Percentiles rank a stretch among this genome's conserved stretches.
These are phyloP conservation scores for Ceraceosorus guamensis DNA, from an alignment of 1,284 basidiomycete genomes.

Conservation along the genomic window DNA sequence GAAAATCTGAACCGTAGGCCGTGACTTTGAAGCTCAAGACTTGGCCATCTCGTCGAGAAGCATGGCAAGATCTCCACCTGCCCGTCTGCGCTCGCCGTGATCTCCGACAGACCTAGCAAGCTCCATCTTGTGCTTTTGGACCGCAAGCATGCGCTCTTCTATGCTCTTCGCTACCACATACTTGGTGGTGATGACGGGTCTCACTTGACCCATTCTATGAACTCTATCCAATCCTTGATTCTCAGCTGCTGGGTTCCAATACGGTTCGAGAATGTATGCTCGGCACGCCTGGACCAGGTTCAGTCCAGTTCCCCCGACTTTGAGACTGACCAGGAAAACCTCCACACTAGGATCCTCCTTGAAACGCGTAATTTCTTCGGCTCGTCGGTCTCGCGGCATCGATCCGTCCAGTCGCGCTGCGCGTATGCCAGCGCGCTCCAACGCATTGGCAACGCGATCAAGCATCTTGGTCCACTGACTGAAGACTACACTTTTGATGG, in stretches of 20 bases:
- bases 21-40: too few relatives aligned
- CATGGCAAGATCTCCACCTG: neutral
- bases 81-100: constrained; percentile 25
- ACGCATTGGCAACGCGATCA: constrained; percentile 35
- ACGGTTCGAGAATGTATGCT: constrained; percentile 90
- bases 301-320: constrained; percentile 54
- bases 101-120: constrained; percentile 21
- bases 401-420: constrained; percentile 37
- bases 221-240: constrained; percentile 45
- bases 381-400: constrained; percentile 36
- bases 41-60: too few relatives aligned
- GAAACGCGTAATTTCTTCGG: constrained; percentile 31
- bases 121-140: constrained; percentile 43
- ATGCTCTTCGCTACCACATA: constrained; percentile 44
- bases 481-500: constrained; percentile 50
- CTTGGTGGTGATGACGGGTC: constrained; percentile 43
- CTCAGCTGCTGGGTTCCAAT: constrained; percentile 95
- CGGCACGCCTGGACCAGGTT: constrained; percentile 61
- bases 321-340: constrained; percentile 39
- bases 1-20: too few relatives aligned
- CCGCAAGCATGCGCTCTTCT: constrained; percentile 43
- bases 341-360: constrained; percentile 31
- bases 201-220: constrained; percentile 39
- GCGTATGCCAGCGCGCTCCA: constrained; percentile 33
- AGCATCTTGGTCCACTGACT: constrained; percentile 51